Evolutionary conservation across 1,284 basidiomycete genomes (phyloP).

Genomic region (Leccinum pseudoinsigne): DNA sequence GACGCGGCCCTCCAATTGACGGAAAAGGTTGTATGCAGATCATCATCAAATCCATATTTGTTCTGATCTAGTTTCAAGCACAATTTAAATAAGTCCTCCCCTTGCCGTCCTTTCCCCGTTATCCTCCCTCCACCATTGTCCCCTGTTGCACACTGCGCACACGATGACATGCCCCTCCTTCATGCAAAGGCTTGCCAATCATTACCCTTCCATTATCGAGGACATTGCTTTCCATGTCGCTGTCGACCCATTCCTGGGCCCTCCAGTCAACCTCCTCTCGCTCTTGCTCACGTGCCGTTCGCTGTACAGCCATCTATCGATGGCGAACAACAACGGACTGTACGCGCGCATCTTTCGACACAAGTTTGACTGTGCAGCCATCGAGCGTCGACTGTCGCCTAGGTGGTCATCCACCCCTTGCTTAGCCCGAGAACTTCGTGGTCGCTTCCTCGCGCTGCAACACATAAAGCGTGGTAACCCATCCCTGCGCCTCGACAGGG

Average conservation of each 20-base stretch:
- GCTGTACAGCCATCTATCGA: slow-evolving; percentile 41
- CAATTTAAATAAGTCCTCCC: slow-evolving; percentile 30
- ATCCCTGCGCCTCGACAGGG: slow-evolving; percentile 23
- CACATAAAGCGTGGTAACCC: slow-evolving; percentile 35
- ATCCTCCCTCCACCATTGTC: not conserved
- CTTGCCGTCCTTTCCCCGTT: slow-evolving; percentile 10
- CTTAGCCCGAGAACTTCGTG: slow-evolving; percentile 41
- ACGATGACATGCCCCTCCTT: slow-evolving; percentile 10
- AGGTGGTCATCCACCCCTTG: slow-evolving; percentile 39
- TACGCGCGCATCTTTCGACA: slow-evolving; percentile 60
- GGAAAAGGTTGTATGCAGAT: slow-evolving; percentile 35
- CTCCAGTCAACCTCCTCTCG: slow-evolving; percentile 41
- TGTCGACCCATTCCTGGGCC: slow-evolving; percentile 39
- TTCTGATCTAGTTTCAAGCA: slow-evolving; percentile 31
- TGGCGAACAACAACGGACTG: slow-evolving; percentile 45
- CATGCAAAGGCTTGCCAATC: slow-evolving; percentile 25
- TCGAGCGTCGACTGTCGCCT: slow-evolving; percentile 49
- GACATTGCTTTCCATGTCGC: slow-evolving; percentile 41
- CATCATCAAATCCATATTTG: slow-evolving; percentile 38
- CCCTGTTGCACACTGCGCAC: not conserved
- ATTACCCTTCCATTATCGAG: slow-evolving; percentile 35
- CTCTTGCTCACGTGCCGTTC: slow-evolving; percentile 51
- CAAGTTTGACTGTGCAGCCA: slow-evolving; percentile 62
- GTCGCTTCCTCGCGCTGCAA: slow-evolving; percentile 38
- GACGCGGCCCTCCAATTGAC: slow-evolving; percentile 36